phyloP scores from a whole-genome alignment of 495 filamentous ascomycete genomes.

The Clavariopsis aquatica region DNA sequence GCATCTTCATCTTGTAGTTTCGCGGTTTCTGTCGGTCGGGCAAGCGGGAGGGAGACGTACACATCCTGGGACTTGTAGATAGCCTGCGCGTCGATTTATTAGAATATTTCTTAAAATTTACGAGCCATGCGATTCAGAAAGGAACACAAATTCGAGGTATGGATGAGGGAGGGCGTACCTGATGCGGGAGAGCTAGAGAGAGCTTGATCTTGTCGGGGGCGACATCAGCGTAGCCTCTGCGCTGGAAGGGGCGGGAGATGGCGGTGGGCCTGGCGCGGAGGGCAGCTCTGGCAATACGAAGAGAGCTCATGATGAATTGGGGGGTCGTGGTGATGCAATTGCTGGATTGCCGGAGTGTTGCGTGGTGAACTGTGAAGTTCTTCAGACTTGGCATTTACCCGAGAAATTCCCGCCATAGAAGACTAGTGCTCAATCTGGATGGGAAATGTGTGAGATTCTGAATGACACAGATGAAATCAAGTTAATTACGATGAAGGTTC shows the following conservation, averaged over 20 bases:
- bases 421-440: not conserved
- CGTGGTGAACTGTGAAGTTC: constrained; percentile 6
- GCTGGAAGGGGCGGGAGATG: constrained; percentile 69
- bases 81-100: constrained; percentile 48
- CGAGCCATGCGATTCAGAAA: not conserved
- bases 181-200: constrained; percentile 93
- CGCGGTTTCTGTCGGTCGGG: constrained; percentile 15
- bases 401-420: not conserved
- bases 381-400: constrained; percentile 3
- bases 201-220: constrained; percentile 96
- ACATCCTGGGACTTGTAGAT: constrained; percentile 77
- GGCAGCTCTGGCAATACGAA: constrained; percentile 86
- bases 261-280: constrained; percentile 73
- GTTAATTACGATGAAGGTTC: too few species aligned
- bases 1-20: not conserved
- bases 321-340: constrained; percentile 39
- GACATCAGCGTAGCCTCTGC: constrained; percentile 91
- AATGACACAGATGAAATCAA: not conserved
- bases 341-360: constrained; percentile 19
- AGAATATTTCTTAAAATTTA: not conserved
- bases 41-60: constrained; percentile 53
- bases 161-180: constrained; percentile 63
- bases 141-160: constrained; percentile 10
- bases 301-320: constrained; percentile 71
- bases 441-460: not conserved